Conservation (phyloP, 164 flowering plant species). For the Stephania cephalantha region DNA sequence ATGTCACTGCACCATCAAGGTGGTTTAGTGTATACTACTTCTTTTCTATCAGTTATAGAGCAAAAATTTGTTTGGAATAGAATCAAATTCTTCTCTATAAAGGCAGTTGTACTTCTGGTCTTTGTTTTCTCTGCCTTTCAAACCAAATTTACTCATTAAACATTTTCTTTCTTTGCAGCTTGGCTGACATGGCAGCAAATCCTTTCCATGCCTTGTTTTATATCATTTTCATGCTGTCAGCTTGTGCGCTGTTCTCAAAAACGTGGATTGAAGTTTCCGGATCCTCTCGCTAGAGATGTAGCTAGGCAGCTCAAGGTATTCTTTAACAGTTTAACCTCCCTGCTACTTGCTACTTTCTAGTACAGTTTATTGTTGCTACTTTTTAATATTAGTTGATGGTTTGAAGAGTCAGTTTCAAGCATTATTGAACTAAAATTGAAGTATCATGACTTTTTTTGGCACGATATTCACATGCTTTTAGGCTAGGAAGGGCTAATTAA, state of each 20-base stretch:
- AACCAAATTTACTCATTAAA: background rate
- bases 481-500: too few relatives aligned
- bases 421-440: too few relatives aligned
- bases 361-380: too few relatives aligned
- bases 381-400: too few relatives aligned
- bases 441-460: too few relatives aligned
- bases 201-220: conserved; percentile 71
- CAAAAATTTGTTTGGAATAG: background rate
- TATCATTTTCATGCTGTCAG: conserved; percentile 62
- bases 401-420: too few relatives aligned
- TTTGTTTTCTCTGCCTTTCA: background rate
- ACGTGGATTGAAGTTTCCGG: conserved; percentile 85
- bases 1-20: conserved; percentile 49
- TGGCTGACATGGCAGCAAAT: conserved; percentile 68
- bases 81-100: background rate
- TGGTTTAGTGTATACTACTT: conserved; percentile 4
- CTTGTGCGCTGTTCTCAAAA: conserved; percentile 73
- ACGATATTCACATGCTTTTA: too few relatives aligned
- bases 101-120: background rate
- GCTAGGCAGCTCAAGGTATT: conserved; percentile 74
- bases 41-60: background rate
- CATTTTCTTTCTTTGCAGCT: conserved; percentile 33
- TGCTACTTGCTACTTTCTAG: too few relatives aligned
- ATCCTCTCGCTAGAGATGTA: conserved; percentile 70
- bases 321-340: background rate